A percentile compares a stretch with the other conserved stretches of the same genome.
Conservation (phyloP, 1,284 basidiomycete genomes). For the Athelia sp. region DNA sequence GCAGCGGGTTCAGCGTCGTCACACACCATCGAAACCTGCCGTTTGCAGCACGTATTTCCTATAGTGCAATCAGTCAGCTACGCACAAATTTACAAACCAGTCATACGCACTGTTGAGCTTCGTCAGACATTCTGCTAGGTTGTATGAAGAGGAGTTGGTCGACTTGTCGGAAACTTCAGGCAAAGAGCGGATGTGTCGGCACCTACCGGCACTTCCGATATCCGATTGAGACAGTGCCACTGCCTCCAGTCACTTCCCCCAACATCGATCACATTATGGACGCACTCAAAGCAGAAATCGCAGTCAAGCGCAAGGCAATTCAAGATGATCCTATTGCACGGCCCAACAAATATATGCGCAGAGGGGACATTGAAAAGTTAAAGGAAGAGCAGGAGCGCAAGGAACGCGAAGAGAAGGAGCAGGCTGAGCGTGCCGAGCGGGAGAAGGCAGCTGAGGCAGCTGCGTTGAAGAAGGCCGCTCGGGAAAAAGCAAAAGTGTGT, state of each 20-base stretch:
- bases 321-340: slow-evolving; percentile 35
- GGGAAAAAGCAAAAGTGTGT: slow-evolving; percentile 10
- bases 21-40: slow-evolving; percentile 79
- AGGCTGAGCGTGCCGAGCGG: slow-evolving; percentile 26
- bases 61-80: slow-evolving; percentile 11
- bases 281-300: slow-evolving; percentile 84
- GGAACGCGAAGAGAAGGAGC: slow-evolving; percentile 43
- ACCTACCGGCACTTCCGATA: slow-evolving; percentile 28
- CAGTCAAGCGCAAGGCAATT: slow-evolving; percentile 76
- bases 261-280: slow-evolving; percentile 55
- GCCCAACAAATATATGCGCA: slow-evolving; percentile 81
- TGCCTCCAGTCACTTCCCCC: background rate
- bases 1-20: background rate
- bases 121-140: slow-evolving; percentile 52
- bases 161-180: slow-evolving; percentile 22
- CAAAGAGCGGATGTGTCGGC: slow-evolving; percentile 8
- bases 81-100: slow-evolving; percentile 5
- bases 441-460: slow-evolving; percentile 20
- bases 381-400: slow-evolving; percentile 61
- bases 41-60: slow-evolving; percentile 86
- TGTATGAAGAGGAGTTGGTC: slow-evolving; percentile 18
- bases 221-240: slow-evolving; percentile 14
- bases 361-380: slow-evolving; percentile 75
- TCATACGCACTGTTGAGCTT: slow-evolving; percentile 45
- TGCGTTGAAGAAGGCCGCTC: slow-evolving; percentile 10